Evolutionary conservation across 305 asterid genomes (phyloP).

Genomic region (Solanum chacoense): DNA sequence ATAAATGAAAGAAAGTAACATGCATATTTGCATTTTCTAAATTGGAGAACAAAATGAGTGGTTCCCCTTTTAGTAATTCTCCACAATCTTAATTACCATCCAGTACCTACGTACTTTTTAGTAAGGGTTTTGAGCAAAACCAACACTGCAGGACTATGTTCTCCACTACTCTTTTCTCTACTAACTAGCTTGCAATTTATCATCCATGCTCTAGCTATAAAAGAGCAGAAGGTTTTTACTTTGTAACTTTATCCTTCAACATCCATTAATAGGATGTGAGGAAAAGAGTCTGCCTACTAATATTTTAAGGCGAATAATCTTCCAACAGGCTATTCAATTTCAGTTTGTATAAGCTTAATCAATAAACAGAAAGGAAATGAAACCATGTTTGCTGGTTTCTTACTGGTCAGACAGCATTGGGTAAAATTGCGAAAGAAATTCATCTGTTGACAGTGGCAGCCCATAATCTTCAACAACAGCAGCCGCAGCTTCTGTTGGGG

Average conservation of each 20-base stretch:
- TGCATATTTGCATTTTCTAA: not conserved
- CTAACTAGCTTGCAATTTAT: not conserved
- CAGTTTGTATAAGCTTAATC: not conserved
- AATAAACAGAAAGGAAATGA: not conserved
- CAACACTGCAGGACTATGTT: not conserved
- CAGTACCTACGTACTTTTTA: not conserved
- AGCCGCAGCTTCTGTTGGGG: constrained; percentile 77
- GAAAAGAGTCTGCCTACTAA: not conserved
- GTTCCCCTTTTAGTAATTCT: not conserved
- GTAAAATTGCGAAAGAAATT: constrained; percentile 47
- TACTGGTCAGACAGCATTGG: constrained; percentile 62
- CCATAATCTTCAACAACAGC: constrained; percentile 68
- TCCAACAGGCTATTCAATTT: not conserved
- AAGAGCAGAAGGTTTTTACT: not conserved
- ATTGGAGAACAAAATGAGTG: not conserved
- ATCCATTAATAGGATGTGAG: not conserved
- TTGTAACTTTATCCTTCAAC: not conserved
- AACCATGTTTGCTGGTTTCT: constrained; percentile 4
- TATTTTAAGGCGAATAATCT: not conserved
- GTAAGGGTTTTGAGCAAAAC: not conserved
- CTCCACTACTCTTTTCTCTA: not conserved
- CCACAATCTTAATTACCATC: not conserved
- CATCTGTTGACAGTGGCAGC: constrained; percentile 55
- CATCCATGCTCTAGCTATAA: not conserved
- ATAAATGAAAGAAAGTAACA: not conserved